Conservation (phyloP, 306 rosid species). For the Lathyrus tuberosus region DNA sequence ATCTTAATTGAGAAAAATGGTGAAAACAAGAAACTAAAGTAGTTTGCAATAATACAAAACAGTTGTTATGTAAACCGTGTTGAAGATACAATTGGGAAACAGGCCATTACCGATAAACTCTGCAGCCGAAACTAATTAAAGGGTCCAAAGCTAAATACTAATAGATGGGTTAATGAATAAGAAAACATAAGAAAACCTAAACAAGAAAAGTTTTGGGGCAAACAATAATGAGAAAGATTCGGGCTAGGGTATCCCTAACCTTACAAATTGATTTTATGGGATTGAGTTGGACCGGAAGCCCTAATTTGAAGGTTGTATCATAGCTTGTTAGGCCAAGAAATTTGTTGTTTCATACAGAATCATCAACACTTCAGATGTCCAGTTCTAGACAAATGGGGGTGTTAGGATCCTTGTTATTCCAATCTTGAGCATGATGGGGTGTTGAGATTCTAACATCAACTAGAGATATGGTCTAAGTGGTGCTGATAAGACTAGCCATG, state of each 20-base stretch:
- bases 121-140: slow-evolving; percentile 7
- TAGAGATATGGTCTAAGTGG: neutral
- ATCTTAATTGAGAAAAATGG: slow-evolving; percentile 31
- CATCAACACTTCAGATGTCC: neutral
- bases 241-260: neutral
- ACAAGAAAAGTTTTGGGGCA: slow-evolving; percentile 6
- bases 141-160: neutral
- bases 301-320: neutral
- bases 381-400: neutral
- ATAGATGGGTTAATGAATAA: neutral
- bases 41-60: slow-evolving; percentile 15
- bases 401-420: slow-evolving; percentile 4
- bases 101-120: slow-evolving; percentile 19
- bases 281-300: neutral
- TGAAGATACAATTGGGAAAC: slow-evolving; percentile 22
- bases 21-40: slow-evolving; percentile 15
- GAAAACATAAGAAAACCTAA: neutral
- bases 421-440: neutral
- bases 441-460: neutral
- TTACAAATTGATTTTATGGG: neutral
- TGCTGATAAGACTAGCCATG: neutral
- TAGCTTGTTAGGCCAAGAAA: neutral
- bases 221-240: slow-evolving; percentile 8
- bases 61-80: slow-evolving; percentile 13
- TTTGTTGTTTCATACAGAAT: neutral